phyloP scores from a whole-genome alignment of 2,329 filamentous ascomycete species.

The Bimuria novae-zelandiae region DNA sequence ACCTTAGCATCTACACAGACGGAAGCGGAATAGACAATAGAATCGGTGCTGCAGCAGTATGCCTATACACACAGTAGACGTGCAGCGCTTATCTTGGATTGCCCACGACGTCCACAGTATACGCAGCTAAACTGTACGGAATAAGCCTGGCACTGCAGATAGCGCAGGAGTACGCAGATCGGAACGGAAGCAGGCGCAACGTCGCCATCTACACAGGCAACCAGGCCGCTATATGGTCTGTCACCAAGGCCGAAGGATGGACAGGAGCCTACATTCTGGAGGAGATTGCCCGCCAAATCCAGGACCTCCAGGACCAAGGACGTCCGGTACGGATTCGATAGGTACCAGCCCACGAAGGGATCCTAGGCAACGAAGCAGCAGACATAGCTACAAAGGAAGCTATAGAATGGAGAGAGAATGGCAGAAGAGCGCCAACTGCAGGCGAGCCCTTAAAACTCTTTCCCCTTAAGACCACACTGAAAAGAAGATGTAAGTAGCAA shows the following conservation, averaged over 20 bases:
- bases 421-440: background rate
- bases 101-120: slow-evolving; percentile 17
- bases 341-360: slow-evolving; percentile 15
- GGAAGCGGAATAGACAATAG: slow-evolving; percentile 24
- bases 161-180: slow-evolving; percentile 18
- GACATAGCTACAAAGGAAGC: slow-evolving; percentile 12
- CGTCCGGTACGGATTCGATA: slow-evolving; percentile 14
- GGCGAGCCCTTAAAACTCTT: background rate
- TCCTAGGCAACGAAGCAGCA: slow-evolving; percentile 22
- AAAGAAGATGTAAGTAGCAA: too few species aligned
- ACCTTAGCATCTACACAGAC: slow-evolving; percentile 29
- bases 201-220: slow-evolving; percentile 25
- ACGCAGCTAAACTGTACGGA: slow-evolving; percentile 19
- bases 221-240: slow-evolving; percentile 18
- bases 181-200: slow-evolving; percentile 8
- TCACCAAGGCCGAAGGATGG: slow-evolving; percentile 17
- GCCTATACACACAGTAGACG: slow-evolving; percentile 18
- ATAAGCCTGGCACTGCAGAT: slow-evolving; percentile 25
- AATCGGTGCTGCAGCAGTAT: slow-evolving; percentile 21
- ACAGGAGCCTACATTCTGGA: slow-evolving; percentile 20
- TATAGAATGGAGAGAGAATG: background rate
- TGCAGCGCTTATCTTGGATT: slow-evolving; percentile 16
- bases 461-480: too few species aligned
- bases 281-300: slow-evolving; percentile 19
- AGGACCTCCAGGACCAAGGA: slow-evolving; percentile 13